Percentiles rank a stretch among this genome's conserved stretches.
Evolutionary conservation across 768 basidiomycete species (phyloP).

Genomic region (Nidularia pulvinata): DNA sequence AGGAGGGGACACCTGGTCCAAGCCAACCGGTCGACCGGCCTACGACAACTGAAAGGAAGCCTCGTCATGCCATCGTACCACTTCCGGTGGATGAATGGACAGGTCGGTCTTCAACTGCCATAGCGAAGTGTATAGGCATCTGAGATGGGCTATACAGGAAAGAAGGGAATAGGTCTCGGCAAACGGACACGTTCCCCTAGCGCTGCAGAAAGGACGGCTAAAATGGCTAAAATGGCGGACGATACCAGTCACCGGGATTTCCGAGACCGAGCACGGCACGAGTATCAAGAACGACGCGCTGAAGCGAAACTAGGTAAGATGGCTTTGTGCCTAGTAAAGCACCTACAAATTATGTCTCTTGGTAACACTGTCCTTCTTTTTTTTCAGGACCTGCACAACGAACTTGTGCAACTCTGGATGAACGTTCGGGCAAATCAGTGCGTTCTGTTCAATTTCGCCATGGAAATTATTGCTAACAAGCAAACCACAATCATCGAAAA

Average conservation of each 20-base stretch:
- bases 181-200: conserved; percentile 72
- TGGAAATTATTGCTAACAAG: neutral
- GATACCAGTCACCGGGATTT: conserved; percentile 54
- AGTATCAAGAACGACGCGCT: conserved; percentile 77
- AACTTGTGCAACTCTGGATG: conserved; percentile 77
- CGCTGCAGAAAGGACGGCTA: conserved; percentile 62
- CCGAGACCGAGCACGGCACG: conserved; percentile 68
- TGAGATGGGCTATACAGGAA: conserved; percentile 47
- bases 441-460: conserved; percentile 17
- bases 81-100: conserved; percentile 80
- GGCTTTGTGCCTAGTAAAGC: neutral
- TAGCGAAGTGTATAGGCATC: neutral
- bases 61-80: conserved; percentile 62
- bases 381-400: conserved; percentile 57
- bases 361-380: neutral
- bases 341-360: neutral
- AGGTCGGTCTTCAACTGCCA: conserved; percentile 43
- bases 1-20: too few relatives aligned
- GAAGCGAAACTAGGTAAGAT: conserved; percentile 60
- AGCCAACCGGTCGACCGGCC: too few relatives aligned
- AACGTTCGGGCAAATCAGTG: conserved; percentile 66
- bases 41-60: neutral
- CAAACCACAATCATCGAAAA: neutral
- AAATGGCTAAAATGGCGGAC: conserved; percentile 79
- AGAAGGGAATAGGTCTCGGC: conserved; percentile 71